These are phyloP conservation scores for Voacanga thouarsii DNA, from an alignment of 257 asterid genomes.

Conservation along the genomic window DNA sequence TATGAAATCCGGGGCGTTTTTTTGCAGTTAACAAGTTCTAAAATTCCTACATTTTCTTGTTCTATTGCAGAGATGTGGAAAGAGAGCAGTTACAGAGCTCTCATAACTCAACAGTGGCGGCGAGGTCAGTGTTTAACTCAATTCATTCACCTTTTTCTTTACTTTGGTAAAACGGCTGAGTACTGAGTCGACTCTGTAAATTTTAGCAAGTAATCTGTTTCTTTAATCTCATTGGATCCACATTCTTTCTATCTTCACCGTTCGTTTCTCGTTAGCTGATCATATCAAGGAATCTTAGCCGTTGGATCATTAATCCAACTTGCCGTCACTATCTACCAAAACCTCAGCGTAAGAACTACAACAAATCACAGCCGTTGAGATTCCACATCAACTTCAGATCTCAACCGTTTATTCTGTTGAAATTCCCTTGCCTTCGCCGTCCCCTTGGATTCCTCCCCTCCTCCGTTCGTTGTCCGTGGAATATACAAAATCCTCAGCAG, in stretches of 20 bases:
- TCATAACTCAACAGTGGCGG: constrained; percentile 73
- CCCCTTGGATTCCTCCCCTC: constrained; percentile 53
- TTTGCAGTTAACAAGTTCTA: background rate
- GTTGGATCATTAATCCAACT: constrained; percentile 33
- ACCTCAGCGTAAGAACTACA: background rate
- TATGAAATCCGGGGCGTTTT: background rate
- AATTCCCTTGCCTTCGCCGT: constrained; percentile 5
- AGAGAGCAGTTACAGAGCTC: constrained; percentile 54
- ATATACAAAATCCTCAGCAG: constrained; percentile 23
- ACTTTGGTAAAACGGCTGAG: background rate
- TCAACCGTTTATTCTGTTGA: constrained; percentile 46
- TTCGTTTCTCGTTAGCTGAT: constrained; percentile 16
- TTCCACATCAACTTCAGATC: constrained; percentile 34
- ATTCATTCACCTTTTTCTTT: background rate
- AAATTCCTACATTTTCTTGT: constrained; percentile 1
- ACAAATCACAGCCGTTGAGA: constrained; percentile 45
- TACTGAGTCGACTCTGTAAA: constrained; percentile 34
- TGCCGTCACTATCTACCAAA: constrained; percentile 6
- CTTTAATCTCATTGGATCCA: constrained; percentile 7
- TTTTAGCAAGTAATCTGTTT: constrained; percentile 5
- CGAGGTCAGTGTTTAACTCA: constrained; percentile 34
- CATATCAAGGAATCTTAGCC: constrained; percentile 29
- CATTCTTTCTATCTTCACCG: constrained; percentile 34
- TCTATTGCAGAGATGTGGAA: constrained; percentile 39
- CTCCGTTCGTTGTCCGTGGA: constrained; percentile 21